Conservation (phyloP, 2,329 filamentous ascomycete species). For the Cladobotryum protrusum region DNA sequence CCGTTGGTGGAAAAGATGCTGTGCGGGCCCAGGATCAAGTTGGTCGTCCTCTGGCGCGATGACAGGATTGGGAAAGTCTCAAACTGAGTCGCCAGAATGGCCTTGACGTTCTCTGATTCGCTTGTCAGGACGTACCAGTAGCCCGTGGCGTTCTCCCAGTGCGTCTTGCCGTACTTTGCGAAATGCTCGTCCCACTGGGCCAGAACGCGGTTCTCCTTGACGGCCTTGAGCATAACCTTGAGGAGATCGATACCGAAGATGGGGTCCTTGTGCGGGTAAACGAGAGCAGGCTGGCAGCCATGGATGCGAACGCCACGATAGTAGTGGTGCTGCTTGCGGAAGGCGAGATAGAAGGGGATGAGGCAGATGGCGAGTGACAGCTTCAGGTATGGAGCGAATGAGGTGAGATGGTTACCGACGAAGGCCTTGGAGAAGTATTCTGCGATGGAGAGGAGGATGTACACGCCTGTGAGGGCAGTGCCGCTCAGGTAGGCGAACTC, state of each 20-base stretch:
- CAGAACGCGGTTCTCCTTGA: conserved; percentile 31
- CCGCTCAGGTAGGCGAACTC: conserved; percentile 7
- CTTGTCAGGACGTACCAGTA: conserved; percentile 40
- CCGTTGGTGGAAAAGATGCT: conserved; percentile 53
- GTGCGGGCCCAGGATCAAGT: conserved; percentile 40
- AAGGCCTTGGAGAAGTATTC: conserved; percentile 3
- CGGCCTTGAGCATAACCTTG: conserved; percentile 29
- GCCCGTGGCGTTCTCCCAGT: conserved; percentile 25
- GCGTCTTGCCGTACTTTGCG: conserved; percentile 26
- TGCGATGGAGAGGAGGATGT: conserved; percentile 7
- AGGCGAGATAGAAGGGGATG: conserved; percentile 11
- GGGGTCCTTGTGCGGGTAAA: conserved; percentile 46
- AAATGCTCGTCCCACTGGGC: conserved; percentile 28
- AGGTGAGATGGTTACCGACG: conserved; percentile 2
- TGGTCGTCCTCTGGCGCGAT: conserved; percentile 29
- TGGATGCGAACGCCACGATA: conserved; percentile 28
- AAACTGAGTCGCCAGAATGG: conserved; percentile 46
- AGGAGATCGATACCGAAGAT: conserved; percentile 48
- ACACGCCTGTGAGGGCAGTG: conserved; percentile 5
- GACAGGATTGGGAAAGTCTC: conserved; percentile 44
- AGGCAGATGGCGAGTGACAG: conserved; percentile 13
- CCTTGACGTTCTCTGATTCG: conserved; percentile 51
- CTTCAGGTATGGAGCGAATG: conserved; percentile 8
- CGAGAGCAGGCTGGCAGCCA: conserved; percentile 40
- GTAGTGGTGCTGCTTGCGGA: conserved; percentile 15